Evolutionary conservation across 305 asterid species (phyloP).

Genomic region (Rubia balearica): DNA sequence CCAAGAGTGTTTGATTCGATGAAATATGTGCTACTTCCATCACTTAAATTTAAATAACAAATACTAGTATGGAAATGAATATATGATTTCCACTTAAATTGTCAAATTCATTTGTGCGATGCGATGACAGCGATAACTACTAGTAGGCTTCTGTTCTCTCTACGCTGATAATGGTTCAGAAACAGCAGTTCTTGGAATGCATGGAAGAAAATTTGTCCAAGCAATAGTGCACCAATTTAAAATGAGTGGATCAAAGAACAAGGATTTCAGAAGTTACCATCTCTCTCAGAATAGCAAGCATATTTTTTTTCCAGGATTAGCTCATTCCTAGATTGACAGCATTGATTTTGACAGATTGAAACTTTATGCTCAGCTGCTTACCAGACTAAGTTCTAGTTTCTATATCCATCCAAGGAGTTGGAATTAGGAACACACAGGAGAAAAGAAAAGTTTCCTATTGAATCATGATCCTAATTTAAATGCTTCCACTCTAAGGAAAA

Average conservation of each 20-base stretch:
- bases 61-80: not conserved
- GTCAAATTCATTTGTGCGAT: not conserved
- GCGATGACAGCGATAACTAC: not conserved
- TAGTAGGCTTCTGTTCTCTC: not conserved
- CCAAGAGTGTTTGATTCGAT: not conserved
- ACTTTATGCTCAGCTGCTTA: not conserved
- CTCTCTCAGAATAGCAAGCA: not conserved
- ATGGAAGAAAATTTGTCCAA: not conserved
- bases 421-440: not conserved
- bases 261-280: not conserved
- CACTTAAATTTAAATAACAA: not conserved
- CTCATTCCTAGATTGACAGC: not conserved
- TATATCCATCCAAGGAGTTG: not conserved
- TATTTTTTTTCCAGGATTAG: not conserved
- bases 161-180: no score
- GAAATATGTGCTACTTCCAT: not conserved
- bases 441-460: not conserved
- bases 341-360: not conserved
- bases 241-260: not conserved
- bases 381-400: not conserved
- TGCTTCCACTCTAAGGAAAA: not conserved
- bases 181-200: not conserved
- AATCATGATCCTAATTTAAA: not conserved
- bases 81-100: not conserved
- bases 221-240: not conserved